A percentile compares a stretch with the other conserved stretches of the same genome.
Conservation (phyloP, 2,329 filamentous ascomycete species). For the Xylariomycetidae sp. region DNA sequence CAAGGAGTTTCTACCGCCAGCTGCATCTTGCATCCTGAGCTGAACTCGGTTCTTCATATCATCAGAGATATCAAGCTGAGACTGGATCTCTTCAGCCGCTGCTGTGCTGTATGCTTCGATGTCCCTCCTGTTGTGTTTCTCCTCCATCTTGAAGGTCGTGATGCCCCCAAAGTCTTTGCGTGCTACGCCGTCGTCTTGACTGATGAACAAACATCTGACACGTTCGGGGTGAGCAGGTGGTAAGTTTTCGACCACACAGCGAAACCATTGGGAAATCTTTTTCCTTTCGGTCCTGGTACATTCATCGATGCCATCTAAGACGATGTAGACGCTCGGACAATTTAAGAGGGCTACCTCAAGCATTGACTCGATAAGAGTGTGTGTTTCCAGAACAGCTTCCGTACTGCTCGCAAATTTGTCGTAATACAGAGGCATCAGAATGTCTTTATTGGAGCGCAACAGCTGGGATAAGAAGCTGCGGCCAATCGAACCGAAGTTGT, state of each 20-base stretch:
- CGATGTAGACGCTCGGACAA: conserved; percentile 21
- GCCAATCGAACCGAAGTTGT: conserved; percentile 20
- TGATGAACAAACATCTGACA: conserved; percentile 25
- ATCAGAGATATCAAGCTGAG: too few relatives aligned
- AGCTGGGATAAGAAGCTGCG: conserved; percentile 11
- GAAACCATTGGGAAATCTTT: conserved; percentile 22
- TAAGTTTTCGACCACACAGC: conserved; percentile 8
- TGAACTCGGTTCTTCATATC: too few relatives aligned
- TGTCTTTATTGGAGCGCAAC: conserved; percentile 5
- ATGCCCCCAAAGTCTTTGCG: conserved; percentile 21
- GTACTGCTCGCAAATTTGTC: conserved; percentile 7
- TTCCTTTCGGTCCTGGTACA: conserved; percentile 23
- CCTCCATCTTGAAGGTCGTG: too few relatives aligned
- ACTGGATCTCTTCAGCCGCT: too few relatives aligned
- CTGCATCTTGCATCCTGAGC: too few relatives aligned
- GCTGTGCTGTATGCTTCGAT: too few relatives aligned
- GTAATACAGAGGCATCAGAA: conserved; percentile 8
- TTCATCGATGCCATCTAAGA: conserved; percentile 32
- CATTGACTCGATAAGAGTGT: conserved; percentile 17
- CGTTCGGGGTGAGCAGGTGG: conserved; percentile 9
- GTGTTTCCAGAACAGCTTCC: conserved; percentile 3
- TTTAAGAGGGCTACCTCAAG: conserved; percentile 18
- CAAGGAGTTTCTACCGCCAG: too few relatives aligned
- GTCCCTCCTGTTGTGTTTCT: too few relatives aligned
- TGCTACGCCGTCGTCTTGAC: conserved; percentile 25